Evolutionary conservation across 225 moss, liverwort and hornwort genomes (phyloP), one percentile per base, ranked within the genome.

Genomic region (Takakia lepidozioides): DNA sequence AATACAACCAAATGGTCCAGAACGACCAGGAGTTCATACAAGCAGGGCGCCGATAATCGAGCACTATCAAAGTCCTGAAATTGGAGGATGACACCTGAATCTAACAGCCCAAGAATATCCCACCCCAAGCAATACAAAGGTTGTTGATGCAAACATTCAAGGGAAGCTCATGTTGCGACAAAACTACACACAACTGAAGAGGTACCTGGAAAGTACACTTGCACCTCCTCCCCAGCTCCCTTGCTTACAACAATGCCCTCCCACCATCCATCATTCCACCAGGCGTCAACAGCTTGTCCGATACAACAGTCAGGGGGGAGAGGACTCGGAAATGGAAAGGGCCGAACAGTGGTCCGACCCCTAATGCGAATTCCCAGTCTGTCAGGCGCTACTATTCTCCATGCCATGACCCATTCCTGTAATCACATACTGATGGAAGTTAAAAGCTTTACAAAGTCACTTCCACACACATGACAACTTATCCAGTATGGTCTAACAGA

Each of bases 241-340:
- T 48, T 65, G 69, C 43, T 75, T 34, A 67, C 40, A 21, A 86
- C 28, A 29, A 90, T 72, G 32, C 86, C 91, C 79, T 91, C 91
- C 91, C 91, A 91, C 86, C 91, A 81, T 57, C 91, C 91, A 69
- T 91, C 91, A 45, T 78, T 71, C 81, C 83, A 83, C 91, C 91
- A 91, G 15, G 62, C 84, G 62, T 91, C 91, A 23, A 91, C 86
- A 40, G 68, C 73, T 47, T 78, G 75, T 18, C 83, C 80, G 47
- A 78, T 57, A 27, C 25, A 32, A 54, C 67, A 69, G 15, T 71
- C 72, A 50, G 59, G 40, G 8, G 55, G 52, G 40, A 47, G 49
- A 30, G 48, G 29, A 27, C 59, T 65, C 42, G 70, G 66, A 3
- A 60, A 48, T 35, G 72, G 70, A 50, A 44, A 67, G 29, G 91